A percentile compares a stretch with the other conserved stretches of the same genome.
Evolutionary conservation across 176 grass and related monocot species (phyloP).

Genomic region (Rhynchospora breviuscula): DNA sequence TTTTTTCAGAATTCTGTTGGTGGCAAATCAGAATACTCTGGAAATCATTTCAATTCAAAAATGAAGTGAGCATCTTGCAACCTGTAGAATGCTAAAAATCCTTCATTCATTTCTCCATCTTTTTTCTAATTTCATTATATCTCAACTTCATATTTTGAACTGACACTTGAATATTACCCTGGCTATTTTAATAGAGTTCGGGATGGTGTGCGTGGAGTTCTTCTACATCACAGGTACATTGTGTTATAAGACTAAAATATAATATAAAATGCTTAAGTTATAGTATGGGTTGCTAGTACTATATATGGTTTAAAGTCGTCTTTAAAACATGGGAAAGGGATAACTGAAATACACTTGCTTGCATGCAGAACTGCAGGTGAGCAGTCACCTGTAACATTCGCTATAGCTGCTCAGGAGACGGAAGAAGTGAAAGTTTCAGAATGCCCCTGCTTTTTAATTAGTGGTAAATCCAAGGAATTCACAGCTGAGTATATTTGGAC

Average conservation of each 20-base stretch:
- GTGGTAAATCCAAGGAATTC: conserved; percentile 36
- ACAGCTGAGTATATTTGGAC: conserved; percentile 71
- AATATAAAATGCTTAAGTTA: not conserved
- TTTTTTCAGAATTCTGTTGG: conserved; percentile 80
- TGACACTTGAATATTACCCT: not conserved
- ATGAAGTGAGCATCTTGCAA: conserved; percentile 50
- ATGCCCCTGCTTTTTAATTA: conserved; percentile 62
- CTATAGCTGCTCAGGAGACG: conserved; percentile 65
- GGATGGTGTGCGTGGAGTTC: conserved; percentile 69
- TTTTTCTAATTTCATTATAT: not conserved
- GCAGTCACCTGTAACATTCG: conserved; percentile 63
- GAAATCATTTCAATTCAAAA: conserved; percentile 70
- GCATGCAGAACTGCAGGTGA: conserved; percentile 45
- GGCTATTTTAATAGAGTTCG: conserved; percentile 26
- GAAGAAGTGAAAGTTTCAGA: conserved; percentile 58
- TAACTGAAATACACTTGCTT: not conserved
- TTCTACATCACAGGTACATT: conserved; percentile 66
- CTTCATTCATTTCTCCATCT: not conserved
- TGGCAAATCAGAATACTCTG: conserved; percentile 62
- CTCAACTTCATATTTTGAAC: not conserved
- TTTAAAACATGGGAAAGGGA: not conserved
- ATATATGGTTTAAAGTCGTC: not conserved
- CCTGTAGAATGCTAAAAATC: not conserved
- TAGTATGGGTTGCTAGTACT: not conserved
- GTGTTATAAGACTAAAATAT: not conserved